phyloP scores from a whole-genome alignment of 83 land plant genomes.

The Picea abies region DNA sequence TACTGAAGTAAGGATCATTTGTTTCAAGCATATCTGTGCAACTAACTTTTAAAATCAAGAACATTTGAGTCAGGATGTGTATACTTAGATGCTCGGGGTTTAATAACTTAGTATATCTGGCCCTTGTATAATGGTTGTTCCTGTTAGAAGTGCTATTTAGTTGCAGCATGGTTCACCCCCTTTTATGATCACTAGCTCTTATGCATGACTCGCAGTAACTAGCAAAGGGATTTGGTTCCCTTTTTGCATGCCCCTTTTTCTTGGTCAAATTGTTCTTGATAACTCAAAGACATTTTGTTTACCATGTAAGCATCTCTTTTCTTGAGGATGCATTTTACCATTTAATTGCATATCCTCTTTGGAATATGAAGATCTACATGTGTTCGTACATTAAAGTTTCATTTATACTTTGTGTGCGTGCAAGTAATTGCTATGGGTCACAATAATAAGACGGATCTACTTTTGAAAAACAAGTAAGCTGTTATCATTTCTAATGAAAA shows the following conservation, averaged over 20 bases:
- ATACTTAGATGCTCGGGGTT: conserved; percentile 2
- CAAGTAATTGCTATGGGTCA: neutral
- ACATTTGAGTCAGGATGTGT: conserved; percentile 4
- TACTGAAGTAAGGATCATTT: neutral
- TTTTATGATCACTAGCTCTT: neutral
- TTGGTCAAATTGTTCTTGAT: neutral
- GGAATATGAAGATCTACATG: neutral
- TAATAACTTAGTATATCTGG: conserved; percentile 5
- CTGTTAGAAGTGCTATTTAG: conserved; percentile 6
- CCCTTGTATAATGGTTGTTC: neutral
- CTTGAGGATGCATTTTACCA: neutral
- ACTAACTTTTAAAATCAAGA: neutral
- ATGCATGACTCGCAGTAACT: neutral
- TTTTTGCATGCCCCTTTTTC: neutral
- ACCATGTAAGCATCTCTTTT: neutral
- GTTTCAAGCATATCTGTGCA: neutral
- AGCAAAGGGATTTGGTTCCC: neutral
- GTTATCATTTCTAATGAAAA: neutral
- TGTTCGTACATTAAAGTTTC: neutral
- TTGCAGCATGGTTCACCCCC: conserved; percentile 4
- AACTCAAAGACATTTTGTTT: neutral
- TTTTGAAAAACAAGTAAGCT: neutral
- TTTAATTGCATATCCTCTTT: neutral
- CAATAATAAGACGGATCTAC: neutral
- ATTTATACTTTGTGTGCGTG: neutral